Conservation (phyloP, 768 basidiomycete genomes). For the Suillus placidus region DNA sequence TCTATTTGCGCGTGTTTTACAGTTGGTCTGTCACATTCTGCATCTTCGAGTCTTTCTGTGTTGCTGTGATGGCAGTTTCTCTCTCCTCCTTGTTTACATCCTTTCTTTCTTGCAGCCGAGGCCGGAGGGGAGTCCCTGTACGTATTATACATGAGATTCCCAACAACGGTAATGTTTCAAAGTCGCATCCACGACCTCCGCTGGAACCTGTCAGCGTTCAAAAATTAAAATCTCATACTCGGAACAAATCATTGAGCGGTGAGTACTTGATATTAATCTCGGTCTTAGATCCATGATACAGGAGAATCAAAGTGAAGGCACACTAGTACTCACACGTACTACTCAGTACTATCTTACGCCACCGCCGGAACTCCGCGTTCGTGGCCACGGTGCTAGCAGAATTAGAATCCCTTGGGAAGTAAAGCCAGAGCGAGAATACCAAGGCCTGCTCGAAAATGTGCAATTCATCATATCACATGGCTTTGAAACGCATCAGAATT, state of each 20-base stretch:
- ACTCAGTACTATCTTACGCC: background rate
- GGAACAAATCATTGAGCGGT: no score
- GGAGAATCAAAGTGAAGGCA: no score
- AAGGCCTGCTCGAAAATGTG: background rate
- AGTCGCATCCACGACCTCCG: background rate
- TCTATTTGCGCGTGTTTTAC: no score
- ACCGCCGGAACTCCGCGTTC: background rate
- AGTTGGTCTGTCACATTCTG: no score
- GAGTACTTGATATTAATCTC: background rate
- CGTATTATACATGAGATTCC: no score
- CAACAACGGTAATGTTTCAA: background rate
- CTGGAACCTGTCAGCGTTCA: background rate
- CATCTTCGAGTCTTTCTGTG: no score
- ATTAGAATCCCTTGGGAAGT: background rate
- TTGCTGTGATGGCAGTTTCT: no score
- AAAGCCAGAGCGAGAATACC: background rate
- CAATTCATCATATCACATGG: background rate
- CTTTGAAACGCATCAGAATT: background rate
- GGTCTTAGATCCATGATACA: background rate
- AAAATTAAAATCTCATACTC: background rate
- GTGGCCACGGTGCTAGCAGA: background rate
- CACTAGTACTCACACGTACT: background rate
- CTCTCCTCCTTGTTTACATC: no score
- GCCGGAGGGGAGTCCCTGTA: no score
- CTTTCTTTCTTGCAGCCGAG: no score